These are phyloP conservation scores for Diplodia intermedia DNA, from an alignment of 2,329 filamentous ascomycete species.

Conservation along the genomic window DNA sequence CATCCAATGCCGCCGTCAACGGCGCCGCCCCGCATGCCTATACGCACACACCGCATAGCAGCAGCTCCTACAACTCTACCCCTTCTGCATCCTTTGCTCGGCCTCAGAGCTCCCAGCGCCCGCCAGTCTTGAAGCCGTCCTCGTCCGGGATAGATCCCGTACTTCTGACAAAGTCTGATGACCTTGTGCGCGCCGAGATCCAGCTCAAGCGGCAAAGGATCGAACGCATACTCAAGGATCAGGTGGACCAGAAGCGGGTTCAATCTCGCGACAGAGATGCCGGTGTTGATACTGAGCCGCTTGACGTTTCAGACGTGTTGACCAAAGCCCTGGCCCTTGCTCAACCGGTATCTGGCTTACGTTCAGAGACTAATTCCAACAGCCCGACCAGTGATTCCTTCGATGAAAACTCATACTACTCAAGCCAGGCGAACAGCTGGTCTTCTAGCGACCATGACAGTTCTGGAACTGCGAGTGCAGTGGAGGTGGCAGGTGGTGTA, in stretches of 20 bases:
- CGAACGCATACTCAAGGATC: conserved; percentile 78
- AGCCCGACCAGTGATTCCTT: conserved; percentile 78
- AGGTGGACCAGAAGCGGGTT: conserved; percentile 70
- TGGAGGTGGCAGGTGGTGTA: conserved; percentile 34
- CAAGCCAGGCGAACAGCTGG: conserved; percentile 85
- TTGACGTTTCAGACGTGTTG: conserved; percentile 53
- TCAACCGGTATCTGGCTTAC: conserved; percentile 69
- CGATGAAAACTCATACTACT: conserved; percentile 95
- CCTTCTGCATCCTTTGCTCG: conserved; percentile 23
- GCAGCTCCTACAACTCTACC: conserved; percentile 37
- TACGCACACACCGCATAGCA: conserved; percentile 24
- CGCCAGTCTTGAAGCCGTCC: conserved; percentile 49
- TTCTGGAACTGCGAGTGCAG: conserved; percentile 41
- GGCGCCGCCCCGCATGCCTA: conserved; percentile 18
- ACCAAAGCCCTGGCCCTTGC: conserved; percentile 73
- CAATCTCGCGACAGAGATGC: conserved; percentile 56
- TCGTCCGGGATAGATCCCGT: conserved; percentile 80
- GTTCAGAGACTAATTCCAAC: conserved; percentile 62
- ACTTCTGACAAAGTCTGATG: conserved; percentile 83
- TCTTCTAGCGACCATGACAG: conserved; percentile 56
- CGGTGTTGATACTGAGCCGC: conserved; percentile 54
- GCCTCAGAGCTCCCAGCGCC: conserved; percentile 27
- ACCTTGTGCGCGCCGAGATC: conserved; percentile 81
- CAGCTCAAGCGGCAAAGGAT: conserved; percentile 80
- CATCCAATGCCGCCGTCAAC: conserved; percentile 28